phyloP scores from a whole-genome alignment of 2,329 filamentous ascomycete genomes.

The Chalaropsis thielavioides region DNA sequence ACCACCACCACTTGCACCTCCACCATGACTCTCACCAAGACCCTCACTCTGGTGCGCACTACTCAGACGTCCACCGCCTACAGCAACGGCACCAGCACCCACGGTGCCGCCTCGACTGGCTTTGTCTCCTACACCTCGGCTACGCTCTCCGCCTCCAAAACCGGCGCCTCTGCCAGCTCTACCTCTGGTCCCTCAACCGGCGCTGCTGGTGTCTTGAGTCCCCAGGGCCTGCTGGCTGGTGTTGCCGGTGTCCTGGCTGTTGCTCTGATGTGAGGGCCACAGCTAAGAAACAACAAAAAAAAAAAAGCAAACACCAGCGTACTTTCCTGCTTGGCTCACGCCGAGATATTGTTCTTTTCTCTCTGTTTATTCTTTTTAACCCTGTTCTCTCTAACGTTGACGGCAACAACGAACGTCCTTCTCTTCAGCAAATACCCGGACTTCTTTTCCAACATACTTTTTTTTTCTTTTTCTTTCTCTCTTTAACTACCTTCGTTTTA shows the following conservation, averaged over 20 bases:
- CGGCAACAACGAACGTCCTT: slow-evolving; percentile 9
- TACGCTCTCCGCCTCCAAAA: slow-evolving; percentile 20
- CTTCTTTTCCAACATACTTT: slow-evolving; percentile 6
- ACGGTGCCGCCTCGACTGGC: slow-evolving; percentile 19
- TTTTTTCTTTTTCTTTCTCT: background rate
- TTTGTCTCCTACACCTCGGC: slow-evolving; percentile 23
- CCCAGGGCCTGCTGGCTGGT: slow-evolving; percentile 34
- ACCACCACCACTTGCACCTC: slow-evolving; percentile 34
- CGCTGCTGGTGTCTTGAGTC: slow-evolving; percentile 32
- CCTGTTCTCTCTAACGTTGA: slow-evolving; percentile 12
- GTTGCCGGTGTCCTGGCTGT: slow-evolving; percentile 36
- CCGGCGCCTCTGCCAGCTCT: slow-evolving; percentile 24
- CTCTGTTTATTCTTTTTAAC: slow-evolving; percentile 10
- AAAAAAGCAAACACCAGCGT: slow-evolving; percentile 1
- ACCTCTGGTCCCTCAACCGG: slow-evolving; percentile 24
- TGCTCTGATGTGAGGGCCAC: slow-evolving; percentile 34
- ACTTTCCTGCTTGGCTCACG: slow-evolving; percentile 3
- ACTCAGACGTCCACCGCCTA: slow-evolving; percentile 26
- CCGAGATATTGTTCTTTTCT: slow-evolving; percentile 3
- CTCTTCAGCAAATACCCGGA: slow-evolving; percentile 7
- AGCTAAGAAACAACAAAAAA: background rate
- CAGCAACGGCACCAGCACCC: slow-evolving; percentile 26
- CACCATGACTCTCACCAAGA: slow-evolving; percentile 38
- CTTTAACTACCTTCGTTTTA: background rate
- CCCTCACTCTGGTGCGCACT: slow-evolving; percentile 36